These are phyloP conservation scores for Pichia phayaonensis DNA, from an alignment of 805 yeast species.

Conservation along the genomic window DNA sequence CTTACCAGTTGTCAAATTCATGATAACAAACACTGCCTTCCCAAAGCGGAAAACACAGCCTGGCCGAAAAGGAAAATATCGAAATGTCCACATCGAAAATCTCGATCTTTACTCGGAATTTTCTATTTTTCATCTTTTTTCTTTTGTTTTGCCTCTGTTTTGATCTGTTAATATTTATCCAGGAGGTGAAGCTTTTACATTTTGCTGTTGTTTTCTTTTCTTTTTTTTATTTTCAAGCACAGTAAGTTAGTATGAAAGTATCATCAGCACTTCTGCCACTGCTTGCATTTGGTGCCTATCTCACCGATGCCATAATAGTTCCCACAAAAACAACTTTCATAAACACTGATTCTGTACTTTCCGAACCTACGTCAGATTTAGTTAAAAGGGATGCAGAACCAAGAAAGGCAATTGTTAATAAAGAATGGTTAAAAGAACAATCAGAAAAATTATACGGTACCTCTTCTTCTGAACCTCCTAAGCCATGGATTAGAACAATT, in stretches of 20 bases:
- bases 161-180: too few relatives aligned
- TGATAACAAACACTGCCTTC: neutral
- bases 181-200: neutral
- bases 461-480: constrained; percentile 26
- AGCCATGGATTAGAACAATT: constrained; percentile 71
- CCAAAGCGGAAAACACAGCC: neutral
- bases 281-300: neutral
- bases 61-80: neutral
- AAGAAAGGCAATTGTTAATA: constrained; percentile 21
- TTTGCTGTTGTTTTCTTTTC: neutral
- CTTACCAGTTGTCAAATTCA: neutral
- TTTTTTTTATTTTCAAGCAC: neutral
- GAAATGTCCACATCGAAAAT: too few relatives aligned
- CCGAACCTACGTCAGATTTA: neutral
- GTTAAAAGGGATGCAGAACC: constrained; percentile 13
- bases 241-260: neutral
- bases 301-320: neutral
- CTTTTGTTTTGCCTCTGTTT: neutral
- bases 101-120: too few relatives aligned
- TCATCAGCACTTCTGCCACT: neutral
- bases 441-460: constrained; percentile 13
- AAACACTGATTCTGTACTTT: neutral
- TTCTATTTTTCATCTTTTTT: neutral
- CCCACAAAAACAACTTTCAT: constrained; percentile 5
- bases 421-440: constrained; percentile 21